Evolutionary conservation across 1,284 basidiomycete genomes (phyloP).

Genomic region (Irpex rosettiformis): DNA sequence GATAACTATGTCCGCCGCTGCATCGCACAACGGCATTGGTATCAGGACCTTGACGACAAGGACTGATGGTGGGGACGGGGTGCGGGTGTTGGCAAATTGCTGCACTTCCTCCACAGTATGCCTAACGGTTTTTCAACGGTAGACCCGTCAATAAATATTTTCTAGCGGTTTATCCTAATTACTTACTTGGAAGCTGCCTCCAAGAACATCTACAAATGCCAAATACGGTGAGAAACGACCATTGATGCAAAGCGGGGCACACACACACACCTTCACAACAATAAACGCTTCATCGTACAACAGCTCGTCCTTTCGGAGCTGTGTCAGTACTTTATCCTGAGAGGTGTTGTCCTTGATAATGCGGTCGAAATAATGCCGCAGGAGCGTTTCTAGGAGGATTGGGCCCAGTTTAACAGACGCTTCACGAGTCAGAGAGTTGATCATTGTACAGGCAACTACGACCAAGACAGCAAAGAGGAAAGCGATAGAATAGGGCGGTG

Average conservation of each 20-base stretch:
- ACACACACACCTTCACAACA: constrained; percentile 62
- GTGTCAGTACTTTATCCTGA: constrained; percentile 32
- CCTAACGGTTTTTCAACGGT: constrained; percentile 22
- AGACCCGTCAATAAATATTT: background rate
- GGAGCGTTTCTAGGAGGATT: constrained; percentile 71
- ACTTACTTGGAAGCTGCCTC: constrained; percentile 41
- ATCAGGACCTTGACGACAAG: constrained; percentile 75
- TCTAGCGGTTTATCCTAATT: background rate
- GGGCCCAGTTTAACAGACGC: constrained; percentile 68
- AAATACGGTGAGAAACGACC: background rate
- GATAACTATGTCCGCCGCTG: constrained; percentile 77
- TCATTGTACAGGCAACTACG: background rate
- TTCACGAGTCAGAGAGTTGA: constrained; percentile 55
- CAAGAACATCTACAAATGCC: constrained; percentile 38
- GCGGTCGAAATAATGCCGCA: constrained; percentile 80
- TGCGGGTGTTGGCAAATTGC: constrained; percentile 80
- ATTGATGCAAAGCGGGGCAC: background rate
- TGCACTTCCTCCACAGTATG: constrained; percentile 87
- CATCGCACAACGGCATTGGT: constrained; percentile 71
- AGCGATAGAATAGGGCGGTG: no score
- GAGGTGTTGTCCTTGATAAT: constrained; percentile 42
- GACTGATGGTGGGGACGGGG: constrained; percentile 88
- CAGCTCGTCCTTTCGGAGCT: constrained; percentile 70
- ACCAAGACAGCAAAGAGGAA: background rate
- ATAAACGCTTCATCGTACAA: constrained; percentile 83